A percentile compares a stretch with the other conserved stretches of the same genome.
Conservation (phyloP, 1,139 yeast species). For the Yarrowia galli region DNA sequence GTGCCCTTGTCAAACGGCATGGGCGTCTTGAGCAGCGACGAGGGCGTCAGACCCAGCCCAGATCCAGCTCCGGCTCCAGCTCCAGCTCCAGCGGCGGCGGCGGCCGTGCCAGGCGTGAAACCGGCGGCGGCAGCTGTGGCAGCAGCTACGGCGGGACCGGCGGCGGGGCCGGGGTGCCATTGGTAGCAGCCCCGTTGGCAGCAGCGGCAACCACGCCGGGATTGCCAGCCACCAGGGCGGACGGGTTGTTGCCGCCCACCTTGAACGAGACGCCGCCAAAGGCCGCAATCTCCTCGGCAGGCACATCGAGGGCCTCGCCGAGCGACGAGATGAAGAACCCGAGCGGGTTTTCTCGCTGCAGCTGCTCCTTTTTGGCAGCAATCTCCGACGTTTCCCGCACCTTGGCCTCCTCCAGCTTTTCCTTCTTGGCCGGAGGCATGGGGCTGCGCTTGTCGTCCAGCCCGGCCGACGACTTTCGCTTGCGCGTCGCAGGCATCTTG, state of each 20-base stretch:
- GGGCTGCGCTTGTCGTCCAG: slow-evolving; percentile 27
- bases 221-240: slow-evolving; percentile 19
- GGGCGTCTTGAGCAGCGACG: slow-evolving; percentile 46
- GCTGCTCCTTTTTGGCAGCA: slow-evolving; percentile 45
- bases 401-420: slow-evolving; percentile 43
- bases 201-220: slow-evolving; percentile 17
- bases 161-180: slow-evolving; percentile 21
- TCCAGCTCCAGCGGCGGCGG: slow-evolving; percentile 33
- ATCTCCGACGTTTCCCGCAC: slow-evolving; percentile 43
- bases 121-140: slow-evolving; percentile 27
- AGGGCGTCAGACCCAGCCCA: slow-evolving; percentile 44
- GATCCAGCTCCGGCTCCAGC: slow-evolving; percentile 29
- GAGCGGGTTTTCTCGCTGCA: slow-evolving; percentile 46
- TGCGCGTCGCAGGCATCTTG: slow-evolving; percentile 46
- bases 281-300: slow-evolving; percentile 44
- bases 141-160: slow-evolving; percentile 12
- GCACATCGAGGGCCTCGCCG: slow-evolving; percentile 47
- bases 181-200: not conserved
- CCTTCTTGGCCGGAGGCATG: slow-evolving; percentile 45
- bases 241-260: slow-evolving; percentile 14
- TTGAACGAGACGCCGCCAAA: slow-evolving; percentile 33
- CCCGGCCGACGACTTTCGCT: slow-evolving; percentile 44
- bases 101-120: slow-evolving; percentile 33
- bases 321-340: slow-evolving; percentile 46
- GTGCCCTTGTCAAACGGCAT: slow-evolving; percentile 42